Evolutionary conservation across 208 protist species (phyloP), one percentile per base, ranked within the genome.

Genomic region (Acanthamoeba culbertsoni): DNA sequence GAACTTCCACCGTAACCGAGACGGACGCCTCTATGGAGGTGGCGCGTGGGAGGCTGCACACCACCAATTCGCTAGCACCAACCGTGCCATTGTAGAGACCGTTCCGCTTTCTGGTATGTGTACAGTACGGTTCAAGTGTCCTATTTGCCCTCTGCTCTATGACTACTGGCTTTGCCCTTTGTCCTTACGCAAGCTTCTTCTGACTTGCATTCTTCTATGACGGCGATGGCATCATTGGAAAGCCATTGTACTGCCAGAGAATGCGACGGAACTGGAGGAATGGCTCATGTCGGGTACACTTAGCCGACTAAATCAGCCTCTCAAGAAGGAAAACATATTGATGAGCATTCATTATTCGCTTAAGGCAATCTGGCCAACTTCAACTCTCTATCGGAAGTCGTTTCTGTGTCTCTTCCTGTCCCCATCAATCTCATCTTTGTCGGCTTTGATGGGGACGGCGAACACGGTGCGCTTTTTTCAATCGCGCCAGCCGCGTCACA

Each of bases 361-460:
- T 10, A 16, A 51, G 71, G 71, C 37, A 42, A 82, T 14, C 16
- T 82, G 71, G 71, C 71, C 23, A 82, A 51, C 71, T 82, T 53
- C 71, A 35, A 42, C 5, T 23, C 71, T 8, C 35, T 82, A 20
- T 82, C 71, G 2, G 40, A 82, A n/a, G 26, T 89, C 51, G n/a
- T 89, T 18, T 89, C 79, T 0, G 79, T 89, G 35, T 59, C 79
- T 5, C 79, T 91, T 7, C 86, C 86, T 12, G 4, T 91, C 0
- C 51, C 51, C 31, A 40, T 91, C 42, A 91, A 91, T 31, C 55
- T 91, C 7, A 51, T 91, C 14, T 91, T 91, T 3, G 31, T 91
- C 28, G 86, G 86, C 37, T 91, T 91, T 42, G 59, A 91, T 31
- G 86, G 59, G 6, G 59, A 91, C 14, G 86, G 86, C n/a, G 42